Conservation (phyloP, 345 rosid species). For the Moringa oleifera region DNA sequence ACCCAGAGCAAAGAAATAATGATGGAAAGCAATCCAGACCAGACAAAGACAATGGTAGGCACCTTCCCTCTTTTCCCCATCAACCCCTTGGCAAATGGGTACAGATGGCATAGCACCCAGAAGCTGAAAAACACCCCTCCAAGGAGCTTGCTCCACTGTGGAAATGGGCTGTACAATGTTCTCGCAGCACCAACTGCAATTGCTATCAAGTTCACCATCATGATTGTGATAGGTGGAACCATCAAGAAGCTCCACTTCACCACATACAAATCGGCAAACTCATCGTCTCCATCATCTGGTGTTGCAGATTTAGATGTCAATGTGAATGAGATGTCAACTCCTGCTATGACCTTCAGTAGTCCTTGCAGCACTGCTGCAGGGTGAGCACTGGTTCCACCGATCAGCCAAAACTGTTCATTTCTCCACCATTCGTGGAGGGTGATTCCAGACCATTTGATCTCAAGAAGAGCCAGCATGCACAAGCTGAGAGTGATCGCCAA, state of each 20-base stretch:
- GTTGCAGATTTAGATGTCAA: slow-evolving; percentile 63
- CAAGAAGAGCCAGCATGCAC: slow-evolving; percentile 61
- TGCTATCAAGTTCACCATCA: slow-evolving; percentile 59
- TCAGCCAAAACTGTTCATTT: slow-evolving; percentile 79
- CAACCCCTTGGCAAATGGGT: slow-evolving; percentile 74
- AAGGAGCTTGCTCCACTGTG: slow-evolving; percentile 71
- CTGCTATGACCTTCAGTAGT: slow-evolving; percentile 66
- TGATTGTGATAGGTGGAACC: slow-evolving; percentile 64
- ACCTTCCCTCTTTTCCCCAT: slow-evolving; percentile 82
- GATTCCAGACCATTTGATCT: slow-evolving; percentile 75
- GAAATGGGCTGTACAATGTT: slow-evolving; percentile 59
- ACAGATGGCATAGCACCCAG: slow-evolving; percentile 73
- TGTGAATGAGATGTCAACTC: slow-evolving; percentile 71
- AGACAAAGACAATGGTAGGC: slow-evolving; percentile 68
- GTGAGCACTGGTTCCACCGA: slow-evolving; percentile 83
- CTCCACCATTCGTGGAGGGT: slow-evolving; percentile 88
- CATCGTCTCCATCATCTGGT: slow-evolving; percentile 63
- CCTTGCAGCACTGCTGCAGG: slow-evolving; percentile 78
- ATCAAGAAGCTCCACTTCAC: slow-evolving; percentile 70
- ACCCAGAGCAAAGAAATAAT: slow-evolving; percentile 69
- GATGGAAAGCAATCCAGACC: slow-evolving; percentile 71
- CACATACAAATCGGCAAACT: slow-evolving; percentile 51
- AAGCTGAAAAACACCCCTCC: slow-evolving; percentile 88
- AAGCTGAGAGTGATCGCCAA: slow-evolving; percentile 54
- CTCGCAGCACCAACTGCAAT: slow-evolving; percentile 58